Evolutionary conservation across 257 asterid species (phyloP).

Genomic region (Fraxinus excelsior): DNA sequence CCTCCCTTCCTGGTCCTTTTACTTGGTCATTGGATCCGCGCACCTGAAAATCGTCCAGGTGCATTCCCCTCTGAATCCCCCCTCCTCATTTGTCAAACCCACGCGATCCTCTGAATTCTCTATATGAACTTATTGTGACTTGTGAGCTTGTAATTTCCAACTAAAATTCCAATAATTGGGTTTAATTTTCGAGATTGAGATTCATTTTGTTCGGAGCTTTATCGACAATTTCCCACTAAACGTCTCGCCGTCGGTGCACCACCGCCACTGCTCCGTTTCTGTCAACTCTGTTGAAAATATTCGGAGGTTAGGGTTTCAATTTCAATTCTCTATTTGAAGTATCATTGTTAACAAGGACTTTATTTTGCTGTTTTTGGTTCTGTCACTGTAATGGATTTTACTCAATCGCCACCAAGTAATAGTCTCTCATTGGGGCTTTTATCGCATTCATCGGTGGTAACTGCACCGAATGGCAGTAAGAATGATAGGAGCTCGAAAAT

Average conservation of each 20-base stretch:
- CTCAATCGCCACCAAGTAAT: constrained; percentile 49
- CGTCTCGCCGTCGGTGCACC: constrained; percentile 6
- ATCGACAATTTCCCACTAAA: constrained; percentile 16
- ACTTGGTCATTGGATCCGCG: constrained; percentile 25
- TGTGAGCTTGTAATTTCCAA: background rate
- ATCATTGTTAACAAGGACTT: background rate
- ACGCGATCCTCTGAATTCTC: constrained; percentile 28
- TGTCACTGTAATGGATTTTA: constrained; percentile 54
- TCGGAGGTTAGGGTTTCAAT: constrained; percentile 4
- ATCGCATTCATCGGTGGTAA: constrained; percentile 37
- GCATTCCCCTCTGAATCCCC: constrained; percentile 39
- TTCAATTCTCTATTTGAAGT: constrained; percentile 12
- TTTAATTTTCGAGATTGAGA: background rate
- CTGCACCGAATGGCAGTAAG: constrained; percentile 29
- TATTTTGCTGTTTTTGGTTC: background rate
- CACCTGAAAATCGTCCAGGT: constrained; percentile 45
- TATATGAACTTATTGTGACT: background rate
- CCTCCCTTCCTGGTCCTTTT: background rate
- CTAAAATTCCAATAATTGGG: background rate
- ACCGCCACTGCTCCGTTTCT: constrained; percentile 24
- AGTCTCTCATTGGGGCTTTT: constrained; percentile 62
- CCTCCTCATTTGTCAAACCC: constrained; percentile 38
- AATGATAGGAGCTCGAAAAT: constrained; percentile 38
- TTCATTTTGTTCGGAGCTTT: constrained; percentile 36
- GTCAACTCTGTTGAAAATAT: constrained; percentile 21